Base-by-base conservation (phyloP, 176 grass and related monocot species). In the Paspalum notatum region DNA sequence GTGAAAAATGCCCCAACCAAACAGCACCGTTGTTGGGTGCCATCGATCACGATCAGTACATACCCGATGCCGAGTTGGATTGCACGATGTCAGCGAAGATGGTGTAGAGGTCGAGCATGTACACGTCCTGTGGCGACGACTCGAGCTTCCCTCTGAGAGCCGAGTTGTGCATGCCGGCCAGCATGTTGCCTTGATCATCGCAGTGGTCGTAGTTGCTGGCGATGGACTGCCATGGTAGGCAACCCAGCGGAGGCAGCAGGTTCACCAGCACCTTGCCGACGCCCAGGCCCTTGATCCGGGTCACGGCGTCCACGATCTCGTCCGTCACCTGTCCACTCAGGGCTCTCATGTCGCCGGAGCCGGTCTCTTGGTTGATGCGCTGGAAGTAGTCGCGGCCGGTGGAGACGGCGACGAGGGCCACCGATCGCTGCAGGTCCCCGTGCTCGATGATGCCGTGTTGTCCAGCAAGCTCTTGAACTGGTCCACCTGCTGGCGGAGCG, bases 201-300 rank as follows among this genome's bases (percentile, higher is more conserved):
- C 79, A 81, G 25, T 0, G 11, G 17, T 17, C 15, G 54, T 71
- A 60, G 43, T 24, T 40, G 67, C 3, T 7, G 1, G 0, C 0
- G 18, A 4, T 12, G 10, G 43, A 1, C 1, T 3, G 7, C 18
- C 5, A 48, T 9, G 67, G 79, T 54, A 4, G 2, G 67, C 79
- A 62, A 1, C 79, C 79, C 1, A 60, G 0, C 3, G 67, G 66
- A 11, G 55, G 66, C 79, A 71, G 7, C 25, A 56, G 9, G 21
- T 81, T 52, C 8, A 80, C 79, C 4, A 81, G 17, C 0, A 81
- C 57, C 41, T 81, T 81, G 25, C 5, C 32, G 12, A 47, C 79
- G 2, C 79, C 79, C 12, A 81, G 41, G 18, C 38, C 32, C 1
- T n/a, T 54, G 26, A 81, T 54, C 11, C 66, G 42, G 1, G n/a